A percentile compares a stretch with the other conserved stretches of the same genome.
Conservation (phyloP, 306 rosid species). For the Vachellia collinsii region DNA sequence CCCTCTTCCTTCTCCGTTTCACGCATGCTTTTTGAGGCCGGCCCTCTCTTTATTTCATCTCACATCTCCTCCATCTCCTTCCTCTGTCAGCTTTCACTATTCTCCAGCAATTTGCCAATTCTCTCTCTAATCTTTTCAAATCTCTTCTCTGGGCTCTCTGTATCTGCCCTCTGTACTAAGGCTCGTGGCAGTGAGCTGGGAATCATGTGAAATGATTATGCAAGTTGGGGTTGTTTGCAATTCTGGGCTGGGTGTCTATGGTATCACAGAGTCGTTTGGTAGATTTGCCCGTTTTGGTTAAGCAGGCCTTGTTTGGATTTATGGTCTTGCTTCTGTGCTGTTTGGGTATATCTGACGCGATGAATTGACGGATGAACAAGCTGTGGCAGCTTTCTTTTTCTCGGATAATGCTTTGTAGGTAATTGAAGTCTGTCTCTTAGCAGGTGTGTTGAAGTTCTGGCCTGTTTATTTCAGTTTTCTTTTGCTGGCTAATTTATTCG, state of each 20-base stretch:
- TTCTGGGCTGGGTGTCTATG: slow-evolving; percentile 27
- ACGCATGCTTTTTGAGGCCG: slow-evolving; percentile 37
- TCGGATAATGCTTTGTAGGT: slow-evolving; percentile 6
- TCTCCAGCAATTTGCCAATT: background rate
- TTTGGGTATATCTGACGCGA: slow-evolving; percentile 38
- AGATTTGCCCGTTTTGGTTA: slow-evolving; percentile 43
- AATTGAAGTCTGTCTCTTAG: slow-evolving; percentile 22
- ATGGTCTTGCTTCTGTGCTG: slow-evolving; percentile 27
- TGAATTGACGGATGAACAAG: slow-evolving; percentile 38
- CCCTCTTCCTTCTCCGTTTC: slow-evolving; percentile 35
- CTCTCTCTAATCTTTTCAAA: background rate
- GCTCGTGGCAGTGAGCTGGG: too few species aligned
- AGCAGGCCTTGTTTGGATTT: slow-evolving; percentile 52
- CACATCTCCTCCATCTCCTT: background rate
- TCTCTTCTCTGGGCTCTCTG: slow-evolving; percentile 2
- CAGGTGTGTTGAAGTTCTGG: slow-evolving; percentile 23
- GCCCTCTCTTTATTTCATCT: slow-evolving; percentile 36
- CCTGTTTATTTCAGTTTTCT: slow-evolving; percentile 25
- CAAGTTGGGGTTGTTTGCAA: slow-evolving; percentile 31
- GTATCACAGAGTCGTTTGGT: slow-evolving; percentile 13
- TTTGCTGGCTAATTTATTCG: slow-evolving; percentile 33
- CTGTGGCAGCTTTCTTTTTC: slow-evolving; percentile 19
- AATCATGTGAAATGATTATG: slow-evolving; percentile 29
- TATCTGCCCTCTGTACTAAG: background rate
- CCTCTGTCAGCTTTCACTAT: background rate